phyloP scores from a whole-genome alignment of 1,139 yeast species.

The Yamadazyma mexicana region DNA sequence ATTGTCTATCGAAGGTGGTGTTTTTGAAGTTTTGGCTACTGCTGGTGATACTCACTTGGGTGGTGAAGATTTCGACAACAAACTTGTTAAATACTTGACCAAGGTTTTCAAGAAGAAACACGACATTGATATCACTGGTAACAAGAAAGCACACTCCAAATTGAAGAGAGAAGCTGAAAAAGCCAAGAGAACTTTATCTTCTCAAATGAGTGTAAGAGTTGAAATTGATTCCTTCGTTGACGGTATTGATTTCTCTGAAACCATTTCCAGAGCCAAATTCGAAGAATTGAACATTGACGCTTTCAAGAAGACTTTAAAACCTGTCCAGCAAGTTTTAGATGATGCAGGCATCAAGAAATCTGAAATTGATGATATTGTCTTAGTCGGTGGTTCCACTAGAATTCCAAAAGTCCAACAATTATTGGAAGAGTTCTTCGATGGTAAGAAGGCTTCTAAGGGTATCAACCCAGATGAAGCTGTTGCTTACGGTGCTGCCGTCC shows the following conservation, averaged over 20 bases:
- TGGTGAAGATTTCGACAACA: constrained; percentile 96
- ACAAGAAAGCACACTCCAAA: constrained; percentile 80
- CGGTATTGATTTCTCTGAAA: constrained; percentile 92
- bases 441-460: constrained; percentile 93
- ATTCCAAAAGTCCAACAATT: constrained; percentile 95
- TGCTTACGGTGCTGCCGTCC: constrained; percentile 61
- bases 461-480: constrained; percentile 85
- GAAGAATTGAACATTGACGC: constrained; percentile 88
- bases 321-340: constrained; percentile 88
- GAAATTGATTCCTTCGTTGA: constrained; percentile 95
- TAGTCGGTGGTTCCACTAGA: constrained; percentile 98
- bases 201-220: constrained; percentile 85
- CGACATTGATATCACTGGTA: constrained; percentile 69
- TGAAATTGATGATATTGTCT: constrained; percentile 87
- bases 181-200: constrained; percentile 92
- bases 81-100: constrained; percentile 81
- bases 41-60: constrained; percentile 59
- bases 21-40: constrained; percentile 52
- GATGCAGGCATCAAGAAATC: constrained; percentile 83
- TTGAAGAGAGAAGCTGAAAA: constrained; percentile 95
- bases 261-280: constrained; percentile 91
- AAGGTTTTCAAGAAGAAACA: constrained; percentile 88
- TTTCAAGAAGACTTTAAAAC: constrained; percentile 87
- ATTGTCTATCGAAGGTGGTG: constrained; percentile 53
- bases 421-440: constrained; percentile 82